Base-by-base conservation (phyloP, 805 yeast genomes). In the Starmerella etchellsii region DNA sequence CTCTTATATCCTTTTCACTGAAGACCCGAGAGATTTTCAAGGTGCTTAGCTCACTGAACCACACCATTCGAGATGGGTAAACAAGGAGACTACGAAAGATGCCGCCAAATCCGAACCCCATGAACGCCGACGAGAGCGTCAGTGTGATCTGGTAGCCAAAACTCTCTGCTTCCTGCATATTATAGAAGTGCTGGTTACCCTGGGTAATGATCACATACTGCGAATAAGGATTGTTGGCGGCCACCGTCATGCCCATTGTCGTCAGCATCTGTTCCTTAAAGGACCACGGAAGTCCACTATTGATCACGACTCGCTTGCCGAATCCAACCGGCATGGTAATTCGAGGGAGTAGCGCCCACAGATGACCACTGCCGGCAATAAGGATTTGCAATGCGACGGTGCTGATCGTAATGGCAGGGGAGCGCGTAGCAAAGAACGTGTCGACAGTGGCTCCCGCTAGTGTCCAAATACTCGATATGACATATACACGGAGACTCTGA, bases 31-130 rank as follows among this genome's bases (percentile, higher is more conserved):
- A 70, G 34, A 72, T 23, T 31, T 60, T 41, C 20, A 64, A 43
- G 57, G 74, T 74, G n/a, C 76, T 74, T 44, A 72, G 49, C 3
- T 62, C 40, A 2, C 67, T 59, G 32, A 76, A 78, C 80, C 80
- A 75, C 21, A 74, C 54, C 9, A 73, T 63, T 41, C 63, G 57
- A 4, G 61, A 58, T 10, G 76, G 76, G 51, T 73, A 73, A 9
- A 75, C 67, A 2, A 66, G 67, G 27, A 76, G 70, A 44, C 71
- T 69, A 51, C 79, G 67, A 66, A 76, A 66, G 19, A 78, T 52
- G 37, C 79, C 78, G 6, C 82, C 81, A 54, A 78, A 68, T 1
- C 81, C 77, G 52, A 74, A 71, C 20, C 84, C 85, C 48, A 78
- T 59, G 45, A 71, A 72, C 52, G 75, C 78, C 2, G 80, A 66